These are phyloP conservation scores for Nemania diffusa DNA, from an alignment of 2,329 filamentous ascomycete species.

Conservation along the genomic window DNA sequence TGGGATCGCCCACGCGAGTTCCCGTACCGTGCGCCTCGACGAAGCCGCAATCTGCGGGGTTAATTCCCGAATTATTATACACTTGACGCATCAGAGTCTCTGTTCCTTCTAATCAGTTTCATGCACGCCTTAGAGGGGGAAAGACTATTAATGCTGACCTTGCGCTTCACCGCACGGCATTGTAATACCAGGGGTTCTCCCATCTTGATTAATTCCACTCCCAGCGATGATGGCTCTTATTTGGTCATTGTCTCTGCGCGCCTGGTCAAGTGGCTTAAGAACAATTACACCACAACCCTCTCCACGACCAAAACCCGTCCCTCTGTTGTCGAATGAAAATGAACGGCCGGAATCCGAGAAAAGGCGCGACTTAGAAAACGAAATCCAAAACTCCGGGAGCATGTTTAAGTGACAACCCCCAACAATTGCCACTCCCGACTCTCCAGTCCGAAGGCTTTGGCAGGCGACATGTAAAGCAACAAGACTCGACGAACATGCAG, in stretches of 20 bases:
- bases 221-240: slow-evolving; percentile 63
- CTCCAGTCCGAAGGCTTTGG: slow-evolving; percentile 59
- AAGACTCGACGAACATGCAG: slow-evolving; percentile 63
- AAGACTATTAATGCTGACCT: slow-evolving; percentile 43
- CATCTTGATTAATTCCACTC: slow-evolving; percentile 66
- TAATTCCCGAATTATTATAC: slow-evolving; percentile 54
- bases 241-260: slow-evolving; percentile 64
- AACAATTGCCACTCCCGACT: slow-evolving; percentile 59
- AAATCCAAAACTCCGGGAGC: slow-evolving; percentile 59
- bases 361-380: slow-evolving; percentile 58
- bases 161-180: slow-evolving; percentile 65
- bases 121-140: neutral
- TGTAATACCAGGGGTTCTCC: slow-evolving; percentile 65
- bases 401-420: slow-evolving; percentile 61
- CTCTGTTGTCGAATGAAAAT: slow-evolving; percentile 61
- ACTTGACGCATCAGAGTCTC: slow-evolving; percentile 56
- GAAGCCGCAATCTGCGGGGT: slow-evolving; percentile 54
- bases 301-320: slow-evolving; percentile 69
- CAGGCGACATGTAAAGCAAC: slow-evolving; percentile 62
- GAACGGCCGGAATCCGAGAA: slow-evolving; percentile 64
- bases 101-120: slow-evolving; percentile 39
- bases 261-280: slow-evolving; percentile 66
- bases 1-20: slow-evolving; percentile 65
- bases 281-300: slow-evolving; percentile 67
- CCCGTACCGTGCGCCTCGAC: slow-evolving; percentile 68